These are phyloP conservation scores for Neurospora sp. DNA, from an alignment of 495 filamentous ascomycete genomes.

Conservation along the genomic window DNA sequence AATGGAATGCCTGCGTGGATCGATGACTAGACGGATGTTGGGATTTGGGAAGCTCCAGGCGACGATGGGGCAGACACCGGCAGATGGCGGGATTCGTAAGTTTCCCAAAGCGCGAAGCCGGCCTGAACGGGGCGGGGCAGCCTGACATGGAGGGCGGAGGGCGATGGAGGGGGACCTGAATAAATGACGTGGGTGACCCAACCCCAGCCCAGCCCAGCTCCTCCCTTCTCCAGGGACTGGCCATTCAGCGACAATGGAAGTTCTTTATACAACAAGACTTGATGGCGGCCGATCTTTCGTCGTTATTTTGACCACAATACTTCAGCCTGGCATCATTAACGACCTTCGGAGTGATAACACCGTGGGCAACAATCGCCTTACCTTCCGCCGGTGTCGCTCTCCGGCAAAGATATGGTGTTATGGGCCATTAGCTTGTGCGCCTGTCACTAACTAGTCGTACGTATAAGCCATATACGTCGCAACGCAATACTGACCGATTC, in stretches of 20 bases:
- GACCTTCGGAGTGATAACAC: background rate
- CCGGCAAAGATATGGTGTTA: background rate
- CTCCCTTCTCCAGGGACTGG: background rate
- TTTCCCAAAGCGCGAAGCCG: background rate
- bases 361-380: background rate
- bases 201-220: background rate
- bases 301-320: background rate
- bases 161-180: background rate
- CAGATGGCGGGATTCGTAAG: background rate
- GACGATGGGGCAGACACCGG: background rate
- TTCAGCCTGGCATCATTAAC: background rate
- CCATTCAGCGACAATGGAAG: background rate
- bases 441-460: background rate
- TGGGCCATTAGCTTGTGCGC: background rate
- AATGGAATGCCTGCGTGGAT: background rate
- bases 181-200: background rate
- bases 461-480: background rate
- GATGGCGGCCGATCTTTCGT: background rate
- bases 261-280: background rate
- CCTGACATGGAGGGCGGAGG: background rate
- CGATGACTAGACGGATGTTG: background rate
- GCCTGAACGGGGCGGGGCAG: background rate
- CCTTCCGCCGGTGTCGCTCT: background rate
- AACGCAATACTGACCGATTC: background rate
- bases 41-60: background rate